Conservation (phyloP, 495 filamentous ascomycete genomes). For the Filosporella fistucella region DNA sequence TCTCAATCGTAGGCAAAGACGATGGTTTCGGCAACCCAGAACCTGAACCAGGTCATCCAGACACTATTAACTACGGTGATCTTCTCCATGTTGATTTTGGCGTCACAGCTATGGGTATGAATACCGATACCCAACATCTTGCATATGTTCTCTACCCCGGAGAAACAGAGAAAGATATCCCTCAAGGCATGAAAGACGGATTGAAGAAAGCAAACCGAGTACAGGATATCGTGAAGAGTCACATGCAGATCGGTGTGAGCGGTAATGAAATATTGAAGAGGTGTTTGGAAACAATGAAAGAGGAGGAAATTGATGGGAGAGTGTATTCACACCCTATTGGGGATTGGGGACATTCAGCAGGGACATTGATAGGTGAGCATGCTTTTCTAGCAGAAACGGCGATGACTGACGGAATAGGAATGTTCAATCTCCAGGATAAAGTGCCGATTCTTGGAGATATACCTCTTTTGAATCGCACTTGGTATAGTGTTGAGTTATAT, state of each 20-base stretch:
- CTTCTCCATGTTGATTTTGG: slow-evolving; percentile 44
- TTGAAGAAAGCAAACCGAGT: slow-evolving; percentile 37
- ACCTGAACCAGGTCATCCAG: slow-evolving; percentile 12
- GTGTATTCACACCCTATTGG: slow-evolving; percentile 45
- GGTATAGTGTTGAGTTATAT: slow-evolving; percentile 43
- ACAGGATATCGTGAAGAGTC: slow-evolving; percentile 38
- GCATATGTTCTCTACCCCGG: slow-evolving; percentile 40
- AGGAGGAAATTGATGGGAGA: slow-evolving; percentile 37
- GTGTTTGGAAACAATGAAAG: slow-evolving; percentile 29
- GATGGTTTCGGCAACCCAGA: not conserved
- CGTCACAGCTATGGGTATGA: slow-evolving; percentile 39
- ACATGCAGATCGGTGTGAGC: slow-evolving; percentile 35
- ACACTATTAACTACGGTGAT: slow-evolving; percentile 35
- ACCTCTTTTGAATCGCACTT: slow-evolving; percentile 33
- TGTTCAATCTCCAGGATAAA: slow-evolving; percentile 39
- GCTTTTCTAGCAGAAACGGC: not conserved
- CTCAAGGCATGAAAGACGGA: slow-evolving; percentile 31
- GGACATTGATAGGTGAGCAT: slow-evolving; percentile 36
- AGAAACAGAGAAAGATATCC: slow-evolving; percentile 34
- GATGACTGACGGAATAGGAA: slow-evolving; percentile 27
- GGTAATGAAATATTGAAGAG: slow-evolving; percentile 38
- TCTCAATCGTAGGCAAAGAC: slow-evolving; percentile 29
- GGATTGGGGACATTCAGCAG: slow-evolving; percentile 45
- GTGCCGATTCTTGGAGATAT: slow-evolving; percentile 39
- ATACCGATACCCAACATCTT: slow-evolving; percentile 45